Base-by-base conservation (phyloP, 2,329 filamentous ascomycete genomes). In the Teratosphaeria destructans region DNA sequence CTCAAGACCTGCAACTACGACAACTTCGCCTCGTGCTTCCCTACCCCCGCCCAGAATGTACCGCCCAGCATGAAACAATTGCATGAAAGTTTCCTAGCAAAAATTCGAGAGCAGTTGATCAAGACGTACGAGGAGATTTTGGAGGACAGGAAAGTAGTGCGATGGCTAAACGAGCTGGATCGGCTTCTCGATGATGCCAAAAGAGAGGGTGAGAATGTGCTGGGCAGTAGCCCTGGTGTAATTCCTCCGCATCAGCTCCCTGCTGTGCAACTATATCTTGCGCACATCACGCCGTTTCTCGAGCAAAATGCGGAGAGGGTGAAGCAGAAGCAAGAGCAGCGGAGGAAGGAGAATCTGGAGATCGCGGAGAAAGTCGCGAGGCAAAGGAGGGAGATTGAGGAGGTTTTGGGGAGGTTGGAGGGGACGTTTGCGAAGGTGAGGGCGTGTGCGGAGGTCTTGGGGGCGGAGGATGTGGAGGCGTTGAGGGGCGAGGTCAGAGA, bases 1-100 rank as follows among this genome's bases (percentile, higher is more conserved):
- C 70, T 86, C n/a, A 80, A 81, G 62, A 82, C 82, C 57, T 84
- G 82, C 70, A 82, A 78, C 10, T 81, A 84, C 68, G 74, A 76
- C 55, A 85, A 85, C 65, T 87, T 86, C 69, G 78, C 82, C 0
- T 75, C 81, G 27, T 87, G 84, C 66, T 86, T 86, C 64, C 84
- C 84, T 0, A 87, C 84, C 0, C 80, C 83, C 1, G 81, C 83
- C 19, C 74, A 77, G 65, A 76, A 84, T 65, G 81, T 81, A 11
- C 80, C 82, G 1, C 79, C 79, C 29, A 79, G 78, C 52, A 67
- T 87, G 60, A 79, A 83, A 65, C 76, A 77, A 3, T 74, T 87
- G 26, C 82, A 83, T 73, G 75, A 78, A 58, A 81, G 85, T 63
- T 77, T 86, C 63, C 81, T 82, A 52, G 77, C 78, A 56, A 80